phyloP scores from a whole-genome alignment of 2,329 filamentous ascomycete species.

The Metarhizium anisopliae region DNA sequence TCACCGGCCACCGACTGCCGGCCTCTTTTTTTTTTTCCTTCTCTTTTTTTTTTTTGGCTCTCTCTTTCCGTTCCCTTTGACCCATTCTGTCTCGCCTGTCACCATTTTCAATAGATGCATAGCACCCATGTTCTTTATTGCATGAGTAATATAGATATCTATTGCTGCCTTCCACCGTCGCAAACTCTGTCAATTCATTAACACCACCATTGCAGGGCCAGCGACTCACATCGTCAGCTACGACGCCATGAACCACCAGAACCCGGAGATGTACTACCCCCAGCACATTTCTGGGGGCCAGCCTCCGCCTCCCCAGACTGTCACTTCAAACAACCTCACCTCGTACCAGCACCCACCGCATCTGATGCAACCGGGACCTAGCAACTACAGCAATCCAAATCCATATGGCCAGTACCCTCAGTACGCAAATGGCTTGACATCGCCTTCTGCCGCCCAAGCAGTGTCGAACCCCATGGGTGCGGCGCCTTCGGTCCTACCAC shows the following conservation, averaged over 20 bases:
- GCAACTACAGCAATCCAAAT: conserved; percentile 54
- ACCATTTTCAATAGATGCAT: neutral
- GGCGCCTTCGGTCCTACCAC: conserved; percentile 52
- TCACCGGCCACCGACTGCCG: neutral
- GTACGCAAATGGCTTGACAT: conserved; percentile 69
- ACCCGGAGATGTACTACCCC: conserved; percentile 74
- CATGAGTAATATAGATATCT: neutral
- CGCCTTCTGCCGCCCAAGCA: conserved; percentile 62
- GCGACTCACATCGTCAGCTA: conserved; percentile 22
- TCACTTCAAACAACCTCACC: conserved; percentile 61
- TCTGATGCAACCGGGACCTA: conserved; percentile 62
- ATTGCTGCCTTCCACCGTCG: conserved; percentile 43
- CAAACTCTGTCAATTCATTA: conserved; percentile 50
- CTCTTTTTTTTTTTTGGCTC: conserved; percentile 12
- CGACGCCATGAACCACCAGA: conserved; percentile 46
- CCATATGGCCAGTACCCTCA: conserved; percentile 57
- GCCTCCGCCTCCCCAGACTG: conserved; percentile 65
- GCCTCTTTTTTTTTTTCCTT: conserved; percentile 13
- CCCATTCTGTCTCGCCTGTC: neutral
- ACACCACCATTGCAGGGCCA: conserved; percentile 24
- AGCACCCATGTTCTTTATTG: neutral
- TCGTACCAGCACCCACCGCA: conserved; percentile 76
- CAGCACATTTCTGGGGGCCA: conserved; percentile 72
- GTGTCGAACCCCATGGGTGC: conserved; percentile 63
- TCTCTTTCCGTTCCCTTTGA: neutral